Evolutionary conservation across 495 filamentous ascomycete species (phyloP), one percentile per base, ranked within the genome.

Genomic region (Immersiella caudata): DNA sequence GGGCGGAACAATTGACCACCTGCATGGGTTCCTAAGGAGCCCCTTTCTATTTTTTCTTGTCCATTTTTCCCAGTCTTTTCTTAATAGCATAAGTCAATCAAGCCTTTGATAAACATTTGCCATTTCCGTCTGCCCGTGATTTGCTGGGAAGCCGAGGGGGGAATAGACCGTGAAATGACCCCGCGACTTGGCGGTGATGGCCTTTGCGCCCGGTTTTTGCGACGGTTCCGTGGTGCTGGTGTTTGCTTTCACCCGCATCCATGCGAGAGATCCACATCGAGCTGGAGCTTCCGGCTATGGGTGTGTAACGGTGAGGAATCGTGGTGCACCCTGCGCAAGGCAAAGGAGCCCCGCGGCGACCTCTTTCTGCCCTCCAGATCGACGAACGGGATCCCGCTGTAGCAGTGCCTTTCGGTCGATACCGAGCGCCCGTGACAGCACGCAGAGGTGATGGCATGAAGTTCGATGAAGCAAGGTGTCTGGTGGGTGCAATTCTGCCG

Each of bases 21-120:
- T 62, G 56, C 56, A 49, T 7, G 27, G 60, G 55, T 33, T 55
- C 58, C 60, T 52, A 52, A 35, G 14, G 29, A 22, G 21, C 22
- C 35, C 51, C 24, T 18, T 70, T 40, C 9, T 22, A 54, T 62
- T 36, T 59, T 67, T 62, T 70, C 56, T 67, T 57, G 25, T 36
- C 33, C 61, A 26, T 68, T 35, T 59, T 49, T 20, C 62, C 46
- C 18, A 64, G 46, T 26, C 40, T 57, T 36, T 69, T 29, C 56
- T 65, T 20, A 65, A 50, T 72, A 72, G 72, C 68, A 73, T 67
- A 73, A 76, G 74, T 70, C 74, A 76, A 73, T 73, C 74, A 76
- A 76, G 73, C 74, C 68, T 69, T 70, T 65, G 64, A 46, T 59
- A 56, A 63, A 73, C 46, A 66, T 6, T 35, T 27, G 60, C 25